A percentile compares a stretch with the other conserved stretches of the same genome.
Conservation (phyloP, 257 asterid species). For the Nemophila menziesii region DNA sequence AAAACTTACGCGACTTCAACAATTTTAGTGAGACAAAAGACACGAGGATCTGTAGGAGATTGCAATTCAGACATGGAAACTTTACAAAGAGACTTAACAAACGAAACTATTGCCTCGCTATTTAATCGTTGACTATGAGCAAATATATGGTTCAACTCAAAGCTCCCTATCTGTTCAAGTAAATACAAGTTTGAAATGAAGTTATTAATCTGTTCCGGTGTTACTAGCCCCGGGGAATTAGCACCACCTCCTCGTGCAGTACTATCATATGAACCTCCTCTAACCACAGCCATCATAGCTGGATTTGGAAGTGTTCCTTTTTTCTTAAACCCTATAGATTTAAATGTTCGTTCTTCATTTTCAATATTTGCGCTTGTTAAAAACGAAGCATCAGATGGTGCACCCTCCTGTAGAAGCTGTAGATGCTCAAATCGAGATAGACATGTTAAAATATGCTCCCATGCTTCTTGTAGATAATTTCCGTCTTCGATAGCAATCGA, state of each 20-base stretch:
- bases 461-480: slow-evolving; percentile 80
- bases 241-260: slow-evolving; percentile 53
- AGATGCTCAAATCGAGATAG: slow-evolving; percentile 96
- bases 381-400: slow-evolving; percentile 89
- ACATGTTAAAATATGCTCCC: slow-evolving; percentile 98
- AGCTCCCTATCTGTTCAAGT: slow-evolving; percentile 94
- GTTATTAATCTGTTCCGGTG: slow-evolving; percentile 80
- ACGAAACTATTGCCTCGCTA: slow-evolving; percentile 94
- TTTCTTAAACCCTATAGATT: slow-evolving; percentile 49
- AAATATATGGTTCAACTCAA: slow-evolving; percentile 91
- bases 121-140: slow-evolving; percentile 98
- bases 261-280: slow-evolving; percentile 98
- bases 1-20: slow-evolving; percentile 99
- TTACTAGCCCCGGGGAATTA: slow-evolving; percentile 65
- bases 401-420: slow-evolving; percentile 96
- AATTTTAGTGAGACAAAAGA: slow-evolving; percentile 92
- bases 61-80: slow-evolving; percentile 96
- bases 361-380: slow-evolving; percentile 51
- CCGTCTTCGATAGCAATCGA: slow-evolving; percentile 96
- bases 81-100: slow-evolving; percentile 87
- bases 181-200: slow-evolving; percentile 83
- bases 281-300: slow-evolving; percentile 92
- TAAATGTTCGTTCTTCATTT: slow-evolving; percentile 43
- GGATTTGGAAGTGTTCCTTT: slow-evolving; percentile 89
- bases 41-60: slow-evolving; percentile 99